Base-by-base conservation (phyloP, 306 rosid species). In the Fragaria iinumae region DNA sequence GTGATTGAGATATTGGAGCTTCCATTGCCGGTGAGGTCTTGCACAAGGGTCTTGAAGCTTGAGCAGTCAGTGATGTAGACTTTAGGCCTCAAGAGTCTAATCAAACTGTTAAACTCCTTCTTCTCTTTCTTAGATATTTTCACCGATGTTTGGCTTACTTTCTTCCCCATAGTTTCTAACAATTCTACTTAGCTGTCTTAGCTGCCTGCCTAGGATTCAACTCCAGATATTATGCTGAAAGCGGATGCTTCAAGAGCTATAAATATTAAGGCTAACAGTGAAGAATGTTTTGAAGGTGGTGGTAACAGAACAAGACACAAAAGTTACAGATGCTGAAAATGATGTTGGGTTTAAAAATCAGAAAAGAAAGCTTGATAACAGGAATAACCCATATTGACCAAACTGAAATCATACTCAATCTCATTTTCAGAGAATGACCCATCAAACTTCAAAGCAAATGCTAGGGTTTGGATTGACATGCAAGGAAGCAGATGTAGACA, bases 161-260 rank as follows among this genome's bases (percentile, higher is more conserved):
- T 77, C 82, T 82, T 85, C 75, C 76, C 86, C 89, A 85, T 85
- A 45, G 50, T 67, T 67, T 77, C 49, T 72, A 11, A 25, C 63
- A 39, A 69, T 36, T 78, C 79, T 83, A 86, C 82, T 77, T 84
- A 81, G 83, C 80, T 34, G 6, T 63, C 83, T 77, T 79, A 80
- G 83, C 85, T 21, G 43, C 11, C 41, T n/a, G 71, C 88, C 75
- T 88, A 43, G 91, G 85, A 78, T 84, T 82, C 9, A 29, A 6
- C 95, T 80, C 83, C 97, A 38, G 66, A 68, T 75, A 63, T 29
- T 39, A 62, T 78, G 80, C 60, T 55, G 11, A 47, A 38, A 29
- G 66, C 80, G 84, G 91, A 87, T 89, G 86, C 82, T 80, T 79
- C 89, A 66, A 84, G 76, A 80, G 75, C 70, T 70, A 52, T 85